A percentile compares a stretch with the other conserved stretches of the same genome.
Conservation (phyloP, 208 protist species). For the Leishmania lainsoni region DNA sequence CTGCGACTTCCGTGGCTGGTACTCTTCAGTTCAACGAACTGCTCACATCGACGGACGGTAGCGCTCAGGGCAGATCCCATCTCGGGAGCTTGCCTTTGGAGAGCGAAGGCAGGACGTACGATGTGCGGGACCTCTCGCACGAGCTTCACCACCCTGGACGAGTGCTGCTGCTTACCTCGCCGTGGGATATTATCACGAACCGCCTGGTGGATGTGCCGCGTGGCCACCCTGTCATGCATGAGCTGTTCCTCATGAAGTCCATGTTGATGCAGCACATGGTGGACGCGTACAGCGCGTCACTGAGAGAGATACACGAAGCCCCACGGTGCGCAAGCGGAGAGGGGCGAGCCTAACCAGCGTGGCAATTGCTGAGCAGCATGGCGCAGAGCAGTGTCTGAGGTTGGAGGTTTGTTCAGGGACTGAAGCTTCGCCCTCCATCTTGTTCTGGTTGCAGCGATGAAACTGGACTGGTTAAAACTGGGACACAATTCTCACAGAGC, state of each 20-base stretch:
- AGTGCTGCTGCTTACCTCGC: conserved; percentile 57
- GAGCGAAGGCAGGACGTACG: background rate
- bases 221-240: conserved; percentile 56
- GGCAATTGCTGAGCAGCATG: background rate
- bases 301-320: conserved; percentile 6
- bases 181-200: conserved; percentile 38
- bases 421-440: background rate
- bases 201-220: conserved; percentile 62
- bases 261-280: conserved; percentile 58
- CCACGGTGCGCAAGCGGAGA: background rate
- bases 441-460: background rate
- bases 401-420: background rate
- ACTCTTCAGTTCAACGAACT: background rate
- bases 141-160: conserved; percentile 69
- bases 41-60: background rate
- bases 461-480: background rate
- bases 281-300: conserved; percentile 42
- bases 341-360: background rate
- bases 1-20: background rate
- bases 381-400: background rate
- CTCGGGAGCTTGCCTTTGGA: background rate
- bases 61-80: background rate
- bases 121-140: conserved; percentile 33
- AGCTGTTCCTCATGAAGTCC: conserved; percentile 49
- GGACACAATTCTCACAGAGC: background rate